Evolutionary conservation across 2,329 filamentous ascomycete genomes (phyloP).

Genomic region (Diaporthe ilicicola): DNA sequence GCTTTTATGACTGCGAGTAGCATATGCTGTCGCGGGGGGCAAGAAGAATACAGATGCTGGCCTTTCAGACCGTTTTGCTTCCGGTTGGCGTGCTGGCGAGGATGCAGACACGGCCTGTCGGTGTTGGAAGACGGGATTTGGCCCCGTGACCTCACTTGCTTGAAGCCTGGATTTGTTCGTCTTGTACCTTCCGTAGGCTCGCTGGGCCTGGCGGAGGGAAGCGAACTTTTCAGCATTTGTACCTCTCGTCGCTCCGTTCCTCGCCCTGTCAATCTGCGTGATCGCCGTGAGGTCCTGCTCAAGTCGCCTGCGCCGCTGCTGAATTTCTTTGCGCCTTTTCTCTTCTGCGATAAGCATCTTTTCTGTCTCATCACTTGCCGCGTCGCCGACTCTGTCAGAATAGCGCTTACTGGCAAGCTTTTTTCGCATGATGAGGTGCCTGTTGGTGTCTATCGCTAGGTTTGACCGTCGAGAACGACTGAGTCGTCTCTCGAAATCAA

Average conservation of each 20-base stretch:
- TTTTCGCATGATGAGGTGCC: not conserved
- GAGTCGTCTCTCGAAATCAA: not conserved
- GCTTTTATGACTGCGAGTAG: not conserved
- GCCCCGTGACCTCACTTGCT: not conserved
- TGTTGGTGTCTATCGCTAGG: not conserved
- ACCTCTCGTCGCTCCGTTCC: not conserved
- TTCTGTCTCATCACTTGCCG: not conserved
- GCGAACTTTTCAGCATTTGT: not conserved
- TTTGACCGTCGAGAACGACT: not conserved
- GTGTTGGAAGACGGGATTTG: too few relatives aligned
- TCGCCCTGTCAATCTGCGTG: not conserved
- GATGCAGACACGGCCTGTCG: not conserved
- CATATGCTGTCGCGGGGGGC: too few relatives aligned
- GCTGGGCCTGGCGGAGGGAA: not conserved
- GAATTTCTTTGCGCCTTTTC: not conserved
- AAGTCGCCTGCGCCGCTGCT: too few relatives aligned
- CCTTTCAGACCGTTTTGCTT: accelerated
- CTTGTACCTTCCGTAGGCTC: not conserved
- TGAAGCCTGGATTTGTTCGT: not conserved
- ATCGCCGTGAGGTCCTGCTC: not conserved
- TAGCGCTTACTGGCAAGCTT: not conserved
- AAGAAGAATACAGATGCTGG: not conserved
- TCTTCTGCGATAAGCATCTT: not conserved
- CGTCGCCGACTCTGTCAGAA: not conserved
- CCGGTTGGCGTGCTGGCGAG: accelerated